Base-by-base conservation (phyloP, 1,139 yeast genomes). In the Candida tetrigidarum region DNA sequence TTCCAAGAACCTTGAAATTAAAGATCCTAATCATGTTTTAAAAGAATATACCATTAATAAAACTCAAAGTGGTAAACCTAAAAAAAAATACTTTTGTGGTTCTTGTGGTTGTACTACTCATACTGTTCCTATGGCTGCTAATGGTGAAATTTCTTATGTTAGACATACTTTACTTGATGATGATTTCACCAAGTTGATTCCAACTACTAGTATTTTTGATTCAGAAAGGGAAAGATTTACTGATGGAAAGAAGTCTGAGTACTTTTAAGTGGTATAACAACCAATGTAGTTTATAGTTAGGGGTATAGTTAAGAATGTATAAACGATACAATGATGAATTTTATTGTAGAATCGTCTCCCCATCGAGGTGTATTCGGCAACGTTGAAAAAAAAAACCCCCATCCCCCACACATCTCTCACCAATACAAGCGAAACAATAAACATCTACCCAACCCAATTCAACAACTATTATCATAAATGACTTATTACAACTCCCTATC, bases 61-160 rank as follows among this genome's bases (percentile, higher is more conserved):
- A 22, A 60, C 64, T 18, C 46, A 50, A 19, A 56, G 61, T 38
- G 64, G 64, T 10, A 43, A 46, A 26, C 65, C 64, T 11, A 60
- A 60, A 41, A 44, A 41, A 34, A 55, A 57, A 43, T 37, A 48
- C 15, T 60, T 59, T 43, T 60, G 64, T 45, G 47, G 52, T 18
- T 43, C 35, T 5, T 60, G 65, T 52, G 64, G 64, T 5, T 54
- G 57, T 36, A 58, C 62, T 20, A 48, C 58, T 19, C 48, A 48
- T 37, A 56, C 64, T 2, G 42, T 52, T 10, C 65, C 64, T 16
- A 57, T 52, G 55, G 54, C 51, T 32, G 48, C 50, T 20, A 46
- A 57, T 9, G 63, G 62, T 7, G 52, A 55, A 37, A 47, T 47
- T 18, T 41, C 52, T n/a, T 46, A 57, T 47, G 41, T 59, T 25